Base-by-base conservation (phyloP, 2,329 filamentous ascomycete species). In the Venturia aucupariae region DNA sequence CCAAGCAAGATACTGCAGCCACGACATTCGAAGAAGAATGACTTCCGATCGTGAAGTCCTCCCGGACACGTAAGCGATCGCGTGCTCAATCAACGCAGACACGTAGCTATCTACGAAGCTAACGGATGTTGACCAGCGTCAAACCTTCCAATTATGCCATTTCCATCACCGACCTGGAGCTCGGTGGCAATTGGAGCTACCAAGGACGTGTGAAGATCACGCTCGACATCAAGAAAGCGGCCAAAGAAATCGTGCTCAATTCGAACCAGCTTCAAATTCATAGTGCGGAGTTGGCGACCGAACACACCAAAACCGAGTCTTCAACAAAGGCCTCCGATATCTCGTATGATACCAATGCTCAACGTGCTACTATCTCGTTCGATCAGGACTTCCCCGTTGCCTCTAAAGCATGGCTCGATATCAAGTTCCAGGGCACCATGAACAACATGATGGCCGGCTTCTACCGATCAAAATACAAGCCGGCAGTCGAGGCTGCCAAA, bases 401-500 rank as follows among this genome's bases (percentile, higher is more conserved):
- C 30, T 81, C 86, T 66, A 86, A 89, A 73, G 87, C 88, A 30
- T 74, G 81, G 5, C 76, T 96, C 51, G 80, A 82, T 59, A 84
- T 96, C 72, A 82, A 85, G 24, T 96, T 94, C 72, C 83, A 89
- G 70, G 92, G 90, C 66, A 87, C 83, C 66, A 88, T 96, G 76
- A 96, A 96, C 80, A 90, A 90, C 73, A 68, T 75, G 68, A 96
- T 96, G 91, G 88, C 90, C 66, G 92, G 92, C 48, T 96, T 96
- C 81, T 96, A 94, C 77, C 87, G 92, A 68, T 92, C 90, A 72
- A 92, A 94, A 79, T 99, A 99, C 78, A 96, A 91, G 80, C 90
- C 92, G 22, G 78, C 84, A 63, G 86, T 83, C 46, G 80, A 88
- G 41, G 84, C 92, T 7, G 84, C 89, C 60, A 79, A 86, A 51